phyloP scores from a whole-genome alignment of 2,329 filamentous ascomycete genomes.

The Paracoccidioides lutzii region DNA sequence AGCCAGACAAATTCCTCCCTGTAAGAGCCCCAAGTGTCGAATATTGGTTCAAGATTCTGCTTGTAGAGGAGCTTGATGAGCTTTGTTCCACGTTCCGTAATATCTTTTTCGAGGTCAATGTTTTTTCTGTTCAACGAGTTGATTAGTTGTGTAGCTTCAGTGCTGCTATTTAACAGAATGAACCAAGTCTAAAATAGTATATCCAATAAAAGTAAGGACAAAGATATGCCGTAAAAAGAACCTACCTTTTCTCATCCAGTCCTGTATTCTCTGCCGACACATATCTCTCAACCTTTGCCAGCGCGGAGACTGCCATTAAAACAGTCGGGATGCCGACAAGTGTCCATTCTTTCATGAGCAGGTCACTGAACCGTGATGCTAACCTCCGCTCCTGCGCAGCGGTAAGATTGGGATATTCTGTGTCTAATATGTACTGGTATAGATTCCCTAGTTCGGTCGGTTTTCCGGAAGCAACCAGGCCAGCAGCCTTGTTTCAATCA shows the following conservation, averaged over 20 bases:
- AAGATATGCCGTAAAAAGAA: neutral
- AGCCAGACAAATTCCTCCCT: slow-evolving; percentile 49
- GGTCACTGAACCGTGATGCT: slow-evolving; percentile 15
- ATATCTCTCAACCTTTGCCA: slow-evolving; percentile 17
- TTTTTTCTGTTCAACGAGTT: slow-evolving; percentile 9
- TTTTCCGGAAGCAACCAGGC: slow-evolving; percentile 16
- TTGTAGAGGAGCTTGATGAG: slow-evolving; percentile 21
- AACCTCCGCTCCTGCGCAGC: slow-evolving; percentile 11
- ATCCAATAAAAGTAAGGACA: neutral
- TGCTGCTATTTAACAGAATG: neutral
- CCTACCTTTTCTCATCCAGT: slow-evolving; percentile 12
- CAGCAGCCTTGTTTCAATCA: slow-evolving; percentile 12
- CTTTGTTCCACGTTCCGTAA: slow-evolving; percentile 18
- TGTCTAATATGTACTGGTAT: slow-evolving; percentile 16
- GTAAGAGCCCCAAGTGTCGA: slow-evolving; percentile 20
- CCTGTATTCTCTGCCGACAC: slow-evolving; percentile 9
- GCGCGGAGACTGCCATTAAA: slow-evolving; percentile 17
- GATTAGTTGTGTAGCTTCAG: neutral
- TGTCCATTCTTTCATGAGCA: slow-evolving; percentile 22
- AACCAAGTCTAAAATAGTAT: neutral
- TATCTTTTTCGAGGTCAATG: slow-evolving; percentile 12
- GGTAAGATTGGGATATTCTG: slow-evolving; percentile 7
- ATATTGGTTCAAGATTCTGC: slow-evolving; percentile 19
- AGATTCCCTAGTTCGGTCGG: slow-evolving; percentile 17
- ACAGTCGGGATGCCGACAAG: slow-evolving; percentile 22